Conservation (phyloP, 2,329 filamentous ascomycete species). For the Helicocarpus griseus region DNA sequence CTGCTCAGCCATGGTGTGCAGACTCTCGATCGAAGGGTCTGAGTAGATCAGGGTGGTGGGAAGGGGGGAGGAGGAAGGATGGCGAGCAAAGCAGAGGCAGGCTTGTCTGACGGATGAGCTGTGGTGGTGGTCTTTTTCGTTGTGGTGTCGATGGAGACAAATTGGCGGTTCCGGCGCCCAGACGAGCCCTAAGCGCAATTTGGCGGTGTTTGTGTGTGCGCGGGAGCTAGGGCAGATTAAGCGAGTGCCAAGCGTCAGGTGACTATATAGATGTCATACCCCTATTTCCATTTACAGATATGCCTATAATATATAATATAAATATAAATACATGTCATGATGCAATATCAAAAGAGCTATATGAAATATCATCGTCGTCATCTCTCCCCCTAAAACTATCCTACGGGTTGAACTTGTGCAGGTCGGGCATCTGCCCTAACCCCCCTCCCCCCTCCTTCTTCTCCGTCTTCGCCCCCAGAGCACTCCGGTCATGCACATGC, state of each 20-base stretch:
- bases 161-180: constrained; percentile 25
- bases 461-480: constrained; percentile 33
- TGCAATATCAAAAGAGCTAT: neutral
- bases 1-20: constrained; percentile 70
- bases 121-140: constrained; percentile 20
- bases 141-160: constrained; percentile 29
- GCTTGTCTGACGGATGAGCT: constrained; percentile 13
- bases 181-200: constrained; percentile 32
- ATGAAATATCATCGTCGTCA: no score
- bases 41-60: constrained; percentile 25
- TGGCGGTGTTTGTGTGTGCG: constrained; percentile 9
- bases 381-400: neutral
- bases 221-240: neutral
- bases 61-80: constrained; percentile 26
- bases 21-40: constrained; percentile 25
- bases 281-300: constrained; percentile 8
- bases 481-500: constrained; percentile 67
- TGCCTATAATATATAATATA: constrained; percentile 2
- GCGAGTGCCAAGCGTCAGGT: neutral
- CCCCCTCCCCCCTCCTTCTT: constrained; percentile 31
- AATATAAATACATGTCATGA: neutral
- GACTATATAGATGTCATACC: no score
- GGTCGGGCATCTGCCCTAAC: constrained; percentile 40
- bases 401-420: constrained; percentile 31
- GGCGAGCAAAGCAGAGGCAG: constrained; percentile 24